Conservation (phyloP, 1,139 yeast species). For the Pneumocystis sp. region DNA sequence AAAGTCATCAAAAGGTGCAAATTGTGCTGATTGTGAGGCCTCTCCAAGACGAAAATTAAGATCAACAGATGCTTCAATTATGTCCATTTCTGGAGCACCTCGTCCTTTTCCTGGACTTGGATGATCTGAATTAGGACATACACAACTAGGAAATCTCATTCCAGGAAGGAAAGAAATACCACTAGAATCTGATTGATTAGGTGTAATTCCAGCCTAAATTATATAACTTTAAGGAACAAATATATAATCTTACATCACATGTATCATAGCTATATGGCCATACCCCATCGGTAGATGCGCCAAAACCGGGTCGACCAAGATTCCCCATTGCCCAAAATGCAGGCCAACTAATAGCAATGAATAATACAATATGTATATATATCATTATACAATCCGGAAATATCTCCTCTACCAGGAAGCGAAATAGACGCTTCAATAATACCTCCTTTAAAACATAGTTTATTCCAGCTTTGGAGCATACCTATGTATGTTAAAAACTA, state of each 20-base stretch:
- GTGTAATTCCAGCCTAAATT: constrained; percentile 35
- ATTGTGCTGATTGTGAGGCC: constrained; percentile 68
- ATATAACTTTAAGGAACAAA: background rate
- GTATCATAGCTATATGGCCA: constrained; percentile 79
- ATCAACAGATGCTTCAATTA: constrained; percentile 53
- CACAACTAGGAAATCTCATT: constrained; percentile 52
- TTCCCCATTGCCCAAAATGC: constrained; percentile 85
- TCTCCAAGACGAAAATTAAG: constrained; percentile 30
- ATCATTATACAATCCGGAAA: constrained; percentile 58
- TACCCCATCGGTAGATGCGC: constrained; percentile 67
- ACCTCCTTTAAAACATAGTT: constrained; percentile 69
- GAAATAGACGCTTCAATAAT: constrained; percentile 51
- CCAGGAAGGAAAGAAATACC: constrained; percentile 72
- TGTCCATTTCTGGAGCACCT: constrained; percentile 85
- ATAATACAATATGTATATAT: constrained; percentile 52
- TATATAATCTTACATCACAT: constrained; percentile 54
- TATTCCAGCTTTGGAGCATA: constrained; percentile 77
- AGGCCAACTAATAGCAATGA: constrained; percentile 70
- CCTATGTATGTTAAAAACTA: constrained; percentile 25
- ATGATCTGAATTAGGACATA: constrained; percentile 62
- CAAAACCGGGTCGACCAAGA: constrained; percentile 59
- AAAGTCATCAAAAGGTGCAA: constrained; percentile 82
- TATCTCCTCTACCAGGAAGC: constrained; percentile 54
- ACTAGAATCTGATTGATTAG: constrained; percentile 73
- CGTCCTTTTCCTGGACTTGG: constrained; percentile 69